A percentile compares a stretch with the other conserved stretches of the same genome.
Evolutionary conservation across 306 rosid species (phyloP).

Genomic region (Vigna nakashimae): DNA sequence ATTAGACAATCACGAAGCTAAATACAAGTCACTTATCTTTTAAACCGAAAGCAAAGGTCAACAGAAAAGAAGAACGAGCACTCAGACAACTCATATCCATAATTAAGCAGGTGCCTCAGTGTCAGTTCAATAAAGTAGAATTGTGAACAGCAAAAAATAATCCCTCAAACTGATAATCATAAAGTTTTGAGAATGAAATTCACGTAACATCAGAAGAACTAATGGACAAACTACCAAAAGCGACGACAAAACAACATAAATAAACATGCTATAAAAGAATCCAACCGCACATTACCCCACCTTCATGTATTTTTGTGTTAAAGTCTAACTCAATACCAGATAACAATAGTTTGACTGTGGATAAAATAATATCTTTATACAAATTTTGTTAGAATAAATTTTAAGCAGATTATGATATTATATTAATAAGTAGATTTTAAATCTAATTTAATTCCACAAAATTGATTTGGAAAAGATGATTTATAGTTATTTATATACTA

Average conservation of each 20-base stretch:
- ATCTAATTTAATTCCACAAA: too few relatives aligned
- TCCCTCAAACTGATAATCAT: background rate
- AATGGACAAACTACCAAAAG: constrained; percentile 31
- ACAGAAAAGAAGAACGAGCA: background rate
- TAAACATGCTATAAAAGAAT: constrained; percentile 26
- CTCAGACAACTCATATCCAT: constrained; percentile 5
- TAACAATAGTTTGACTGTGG: too few relatives aligned
- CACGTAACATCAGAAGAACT: constrained; percentile 5
- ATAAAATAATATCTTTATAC: too few relatives aligned
- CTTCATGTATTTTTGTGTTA: background rate
- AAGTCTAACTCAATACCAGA: too few relatives aligned
- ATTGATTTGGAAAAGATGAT: fast-evolving
- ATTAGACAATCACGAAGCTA: background rate
- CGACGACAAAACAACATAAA: constrained; percentile 11
- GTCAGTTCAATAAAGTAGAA: background rate
- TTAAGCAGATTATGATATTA: too few relatives aligned
- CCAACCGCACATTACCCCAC: background rate
- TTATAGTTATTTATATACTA: too few relatives aligned
- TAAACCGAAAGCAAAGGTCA: constrained; percentile 11
- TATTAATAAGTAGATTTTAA: too few relatives aligned
- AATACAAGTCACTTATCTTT: background rate
- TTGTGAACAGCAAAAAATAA: background rate
- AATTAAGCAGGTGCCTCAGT: background rate
- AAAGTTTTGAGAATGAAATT: constrained; percentile 32
- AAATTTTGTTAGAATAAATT: too few relatives aligned